phyloP scores from a whole-genome alignment of 257 asterid species.

The Nicotiana noctiflora region DNA sequence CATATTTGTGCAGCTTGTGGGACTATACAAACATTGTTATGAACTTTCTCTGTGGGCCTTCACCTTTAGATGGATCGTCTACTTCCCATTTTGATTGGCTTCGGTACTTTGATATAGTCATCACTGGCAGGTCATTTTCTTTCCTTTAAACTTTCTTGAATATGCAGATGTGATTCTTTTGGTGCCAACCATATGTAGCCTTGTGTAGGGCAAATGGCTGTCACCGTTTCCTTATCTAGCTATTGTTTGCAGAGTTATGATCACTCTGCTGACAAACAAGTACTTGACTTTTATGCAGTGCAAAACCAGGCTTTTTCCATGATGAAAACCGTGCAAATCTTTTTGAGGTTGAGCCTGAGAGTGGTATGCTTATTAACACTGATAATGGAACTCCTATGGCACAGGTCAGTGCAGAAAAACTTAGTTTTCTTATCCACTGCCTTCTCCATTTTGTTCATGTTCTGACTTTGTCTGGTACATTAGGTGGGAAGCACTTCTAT shows the following conservation, averaged over 20 bases:
- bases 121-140: constrained; percentile 82
- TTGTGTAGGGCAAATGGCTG: neutral
- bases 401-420: constrained; percentile 46
- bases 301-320: constrained; percentile 90
- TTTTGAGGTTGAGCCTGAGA: constrained; percentile 78
- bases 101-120: constrained; percentile 70
- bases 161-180: neutral
- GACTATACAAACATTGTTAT: constrained; percentile 88
- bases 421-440: constrained; percentile 3
- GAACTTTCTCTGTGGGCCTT: constrained; percentile 85
- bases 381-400: constrained; percentile 98
- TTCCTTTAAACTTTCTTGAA: constrained; percentile 13
- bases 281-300: constrained; percentile 65
- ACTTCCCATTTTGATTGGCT: constrained; percentile 76
- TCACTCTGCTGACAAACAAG: neutral
- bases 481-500: constrained; percentile 63
- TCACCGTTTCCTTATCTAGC: neutral
- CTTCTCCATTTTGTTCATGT: neutral
- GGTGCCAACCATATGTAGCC: neutral
- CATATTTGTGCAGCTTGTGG: constrained; percentile 80
- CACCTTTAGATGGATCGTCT: constrained; percentile 37
- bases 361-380: constrained; percentile 91
- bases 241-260: neutral
- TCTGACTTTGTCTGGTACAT: neutral
- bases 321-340: constrained; percentile 83